Base-by-base conservation (phyloP, 306 rosid species). In the Sesbania bispinosa region DNA sequence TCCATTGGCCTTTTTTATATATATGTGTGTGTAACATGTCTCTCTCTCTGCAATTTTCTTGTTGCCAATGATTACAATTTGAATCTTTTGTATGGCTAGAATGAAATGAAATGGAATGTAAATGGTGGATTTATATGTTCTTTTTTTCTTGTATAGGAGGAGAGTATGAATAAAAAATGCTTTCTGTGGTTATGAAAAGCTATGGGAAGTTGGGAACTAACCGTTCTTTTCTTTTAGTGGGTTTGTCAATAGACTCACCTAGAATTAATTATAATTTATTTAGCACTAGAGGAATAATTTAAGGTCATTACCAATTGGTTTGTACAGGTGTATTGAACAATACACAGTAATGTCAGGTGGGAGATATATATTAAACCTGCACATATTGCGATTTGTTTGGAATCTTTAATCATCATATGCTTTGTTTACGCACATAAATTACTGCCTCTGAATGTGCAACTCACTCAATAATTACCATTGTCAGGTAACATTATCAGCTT, bases 401-500 rank as follows among this genome's bases (percentile, higher is more conserved):
- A 69, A 50, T 33, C n/a, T 62, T 45, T 16, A 26, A 32, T 47
- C 15, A 23, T 26, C 6, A 4, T 27, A 38, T 57, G 19, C 30
- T 65, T 66, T 43, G 52, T 45, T 73, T 29, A 18, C 4, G 20
- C 20, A 46, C 13, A 41, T 4, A 30, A 61, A 41, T 46, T 62
- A 35, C 42, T 64, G 58, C 59, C 58, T 57, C 16, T 55, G 74
- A 66, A 71, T 23, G 65, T 76, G 70, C 59, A 47, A 11, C 51
- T 64, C 59, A 60, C 74, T 74, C 6, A 13, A 77, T 71, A 62
- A 36, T 74, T 72, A 39, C 18, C 18, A 75, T 73, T 43, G 80
- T 84, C 93, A 94, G 99, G 99, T 20, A 89, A 92, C 83, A 73
- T 94, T 83, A 94, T 94, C 79, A 83, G 92, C 84, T 94, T 94